These are phyloP conservation scores for Colletotrichum lini DNA, from an alignment of 2,329 filamentous ascomycete species.

Conservation along the genomic window DNA sequence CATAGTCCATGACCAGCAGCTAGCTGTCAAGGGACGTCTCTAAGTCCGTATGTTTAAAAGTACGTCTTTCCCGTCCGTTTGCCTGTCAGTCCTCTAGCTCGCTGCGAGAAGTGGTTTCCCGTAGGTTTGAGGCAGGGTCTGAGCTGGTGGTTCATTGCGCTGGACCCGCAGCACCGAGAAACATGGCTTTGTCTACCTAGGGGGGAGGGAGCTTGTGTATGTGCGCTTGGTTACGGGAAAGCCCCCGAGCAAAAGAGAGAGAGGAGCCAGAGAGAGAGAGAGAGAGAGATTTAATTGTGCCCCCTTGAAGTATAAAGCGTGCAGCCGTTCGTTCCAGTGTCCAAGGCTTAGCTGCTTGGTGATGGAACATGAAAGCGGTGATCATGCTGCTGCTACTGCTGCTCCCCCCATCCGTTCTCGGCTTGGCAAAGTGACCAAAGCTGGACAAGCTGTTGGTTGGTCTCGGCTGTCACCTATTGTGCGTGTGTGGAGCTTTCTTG, in stretches of 20 bases:
- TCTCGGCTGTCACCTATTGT: background rate
- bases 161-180: slow-evolving; percentile 38
- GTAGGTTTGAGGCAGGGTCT: slow-evolving; percentile 38
- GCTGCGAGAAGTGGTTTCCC: slow-evolving; percentile 27
- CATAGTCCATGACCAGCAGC: no score
- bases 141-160: slow-evolving; percentile 37
- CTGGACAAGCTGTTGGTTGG: background rate
- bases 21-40: no score
- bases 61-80: background rate
- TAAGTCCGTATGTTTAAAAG: no score
- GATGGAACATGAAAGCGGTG: background rate
- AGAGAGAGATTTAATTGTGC: slow-evolving; percentile 12
- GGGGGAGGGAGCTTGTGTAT: slow-evolving; percentile 26
- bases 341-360: slow-evolving; percentile 21
- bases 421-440: slow-evolving; percentile 24
- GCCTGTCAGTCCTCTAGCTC: background rate
- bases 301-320: slow-evolving; percentile 42
- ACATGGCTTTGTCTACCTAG: slow-evolving; percentile 23
- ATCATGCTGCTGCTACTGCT: background rate
- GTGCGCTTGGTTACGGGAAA: slow-evolving; percentile 34
- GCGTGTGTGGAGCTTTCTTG: background rate
- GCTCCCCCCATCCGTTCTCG: slow-evolving; percentile 26
- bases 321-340: slow-evolving; percentile 24
- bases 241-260: background rate
- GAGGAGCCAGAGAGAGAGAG: no score